Base-by-base conservation (phyloP, 2,329 filamentous ascomycete species). In the Talaromyces sp. region DNA sequence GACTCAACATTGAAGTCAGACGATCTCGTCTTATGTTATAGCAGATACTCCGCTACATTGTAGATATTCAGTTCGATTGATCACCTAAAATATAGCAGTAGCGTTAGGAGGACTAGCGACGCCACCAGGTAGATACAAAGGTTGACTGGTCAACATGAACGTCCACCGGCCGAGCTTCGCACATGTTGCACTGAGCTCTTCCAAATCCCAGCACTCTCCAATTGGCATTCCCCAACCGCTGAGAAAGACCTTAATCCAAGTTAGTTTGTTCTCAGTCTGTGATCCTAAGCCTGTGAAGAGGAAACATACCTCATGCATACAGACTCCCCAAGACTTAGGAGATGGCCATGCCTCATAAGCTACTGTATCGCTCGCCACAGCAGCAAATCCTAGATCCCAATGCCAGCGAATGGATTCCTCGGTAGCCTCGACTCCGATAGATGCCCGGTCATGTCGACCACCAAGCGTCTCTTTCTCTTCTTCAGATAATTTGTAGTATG, bases 341-440 rank as follows among this genome's bases (percentile, higher is more conserved):
- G 55, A 56, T n/a, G 73, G 72, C 66, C 77, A 77, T 8, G 72
- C 73, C 62, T 83, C 81, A 60, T 80, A 78, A 1, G 72, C 73
- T 7, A 80, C 77, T 36, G 77, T 76, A 58, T 84, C 82, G 3
- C 81, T 80, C 0, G 77, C 81, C 0, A 83, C 75, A 4, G 81
- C 81, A 0, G 79, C 70, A 63, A 84, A 83, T n/a, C 73, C 69
- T 46, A 76, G 69, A 36, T 83, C 77, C 80, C 81, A 84, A n/a
- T 83, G 70, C 80, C 81, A 84, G 22, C 75, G 70, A 4, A 81
- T 72, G 3, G 75, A 75, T 8, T 74, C 75, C 13, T 75, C 69
- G 1, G 73, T 75, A 0, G 76, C 76, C 36, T 78, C 73, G 1
- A 81, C 70, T 0, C 79, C 80, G 54, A 74, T 65, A 0, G 66